Evolutionary conservation across 495 filamentous ascomycete genomes (phyloP).

Genomic region (Arthonia radiata): DNA sequence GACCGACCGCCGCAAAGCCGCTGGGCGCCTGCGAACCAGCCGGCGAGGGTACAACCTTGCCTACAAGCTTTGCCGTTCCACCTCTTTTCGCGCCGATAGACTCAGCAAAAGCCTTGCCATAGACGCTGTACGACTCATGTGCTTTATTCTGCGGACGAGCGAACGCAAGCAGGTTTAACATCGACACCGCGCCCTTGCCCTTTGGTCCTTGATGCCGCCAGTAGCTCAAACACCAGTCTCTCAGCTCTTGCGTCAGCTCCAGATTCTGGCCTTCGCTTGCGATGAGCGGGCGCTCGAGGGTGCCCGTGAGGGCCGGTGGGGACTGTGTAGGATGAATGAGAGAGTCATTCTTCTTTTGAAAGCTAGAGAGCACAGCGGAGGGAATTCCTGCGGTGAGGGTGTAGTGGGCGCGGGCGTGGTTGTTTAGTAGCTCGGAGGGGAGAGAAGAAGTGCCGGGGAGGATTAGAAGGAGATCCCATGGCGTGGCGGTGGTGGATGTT

Average conservation of each 20-base stretch:
- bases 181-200: conserved; percentile 27
- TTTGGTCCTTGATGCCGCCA: conserved; percentile 6
- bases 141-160: conserved; percentile 20
- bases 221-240: conserved; percentile 13
- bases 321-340: conserved; percentile 16
- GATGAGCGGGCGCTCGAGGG: conserved; percentile 12
- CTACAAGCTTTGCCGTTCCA: conserved; percentile 36
- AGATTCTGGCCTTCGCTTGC: conserved; percentile 23
- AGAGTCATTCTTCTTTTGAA: conserved; percentile 18
- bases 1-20: no score
- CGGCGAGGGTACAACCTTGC: conserved; percentile 34
- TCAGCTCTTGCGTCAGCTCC: conserved; percentile 25
- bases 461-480: conserved; percentile 34
- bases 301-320: conserved; percentile 18
- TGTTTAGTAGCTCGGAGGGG: conserved; percentile 14
- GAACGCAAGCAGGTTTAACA: conserved; percentile 47
- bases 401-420: conserved; percentile 17
- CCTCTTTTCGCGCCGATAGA: conserved; percentile 26
- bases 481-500: conserved; percentile 11
- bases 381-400: conserved; percentile 29
- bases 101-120: conserved; percentile 30
- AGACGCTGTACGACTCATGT: conserved; percentile 29
- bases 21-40: no score
- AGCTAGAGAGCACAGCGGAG: conserved; percentile 21
- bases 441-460: conserved; percentile 16